A percentile compares a stretch with the other conserved stretches of the same genome.
Conservation (phyloP, 2,329 filamentous ascomycete species). For the Chrysoporthe puriensis region DNA sequence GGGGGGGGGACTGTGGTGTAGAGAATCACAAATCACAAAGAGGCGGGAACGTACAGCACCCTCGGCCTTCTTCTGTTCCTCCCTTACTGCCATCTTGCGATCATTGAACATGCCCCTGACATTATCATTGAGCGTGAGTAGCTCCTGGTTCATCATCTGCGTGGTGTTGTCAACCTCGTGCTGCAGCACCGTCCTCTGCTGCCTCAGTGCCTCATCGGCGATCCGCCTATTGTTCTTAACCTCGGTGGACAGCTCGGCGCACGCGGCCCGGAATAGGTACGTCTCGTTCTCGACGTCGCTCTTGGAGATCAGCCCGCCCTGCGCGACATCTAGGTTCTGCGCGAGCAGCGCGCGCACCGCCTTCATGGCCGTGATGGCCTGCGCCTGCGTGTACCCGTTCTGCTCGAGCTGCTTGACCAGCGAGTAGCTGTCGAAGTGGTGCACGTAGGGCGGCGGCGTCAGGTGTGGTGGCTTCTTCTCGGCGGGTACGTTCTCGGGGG, state of each 20-base stretch:
- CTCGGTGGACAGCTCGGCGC: slow-evolving; percentile 87
- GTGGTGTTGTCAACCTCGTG: slow-evolving; percentile 93
- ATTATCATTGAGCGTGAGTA: slow-evolving; percentile 80
- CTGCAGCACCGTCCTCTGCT: slow-evolving; percentile 83
- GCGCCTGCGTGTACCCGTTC: slow-evolving; percentile 72
- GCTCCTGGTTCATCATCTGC: slow-evolving; percentile 83
- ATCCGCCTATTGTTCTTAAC: slow-evolving; percentile 76
- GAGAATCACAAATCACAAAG: not conserved
- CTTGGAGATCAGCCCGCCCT: slow-evolving; percentile 81
- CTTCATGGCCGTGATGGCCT: slow-evolving; percentile 90
- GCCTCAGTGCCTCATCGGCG: slow-evolving; percentile 79
- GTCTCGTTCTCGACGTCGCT: slow-evolving; percentile 93
- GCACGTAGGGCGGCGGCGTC: slow-evolving; percentile 78
- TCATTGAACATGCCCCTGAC: slow-evolving; percentile 97
- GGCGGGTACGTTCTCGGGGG: slow-evolving; percentile 43
- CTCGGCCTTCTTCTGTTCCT: slow-evolving; percentile 85
- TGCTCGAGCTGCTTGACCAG: slow-evolving; percentile 78
- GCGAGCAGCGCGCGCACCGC: slow-evolving; percentile 78
- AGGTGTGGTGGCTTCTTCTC: slow-evolving; percentile 65
- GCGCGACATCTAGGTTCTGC: slow-evolving; percentile 79
- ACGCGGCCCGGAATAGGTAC: slow-evolving; percentile 92
- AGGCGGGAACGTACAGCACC: slow-evolving; percentile 62
- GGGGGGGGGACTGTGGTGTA: not conserved
- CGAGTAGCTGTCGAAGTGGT: slow-evolving; percentile 95
- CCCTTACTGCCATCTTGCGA: slow-evolving; percentile 86